phyloP scores from a whole-genome alignment of 2,329 filamentous ascomycete species.

The Fusarium cicatricum region DNA sequence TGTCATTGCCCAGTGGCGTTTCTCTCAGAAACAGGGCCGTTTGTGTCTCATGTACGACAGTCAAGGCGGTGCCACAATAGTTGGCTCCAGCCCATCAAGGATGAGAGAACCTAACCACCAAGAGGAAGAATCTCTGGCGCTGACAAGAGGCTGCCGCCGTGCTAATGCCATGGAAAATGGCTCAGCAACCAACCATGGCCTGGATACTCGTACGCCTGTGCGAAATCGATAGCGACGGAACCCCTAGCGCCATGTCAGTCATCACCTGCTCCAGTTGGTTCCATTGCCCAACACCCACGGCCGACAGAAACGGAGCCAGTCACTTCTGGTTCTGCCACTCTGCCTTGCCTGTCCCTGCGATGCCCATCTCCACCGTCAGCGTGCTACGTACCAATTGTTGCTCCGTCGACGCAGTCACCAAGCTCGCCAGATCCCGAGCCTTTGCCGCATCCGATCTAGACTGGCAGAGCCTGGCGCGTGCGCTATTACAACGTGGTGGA shows the following conservation, averaged over 20 bases:
- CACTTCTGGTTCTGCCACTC: conserved; percentile 14
- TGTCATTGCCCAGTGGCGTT: conserved; percentile 28
- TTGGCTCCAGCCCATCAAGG: conserved; percentile 25
- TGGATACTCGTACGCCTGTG: conserved; percentile 19
- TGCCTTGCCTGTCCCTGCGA: conserved; percentile 27
- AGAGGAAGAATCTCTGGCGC: conserved; percentile 21
- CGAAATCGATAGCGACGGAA: conserved; percentile 35
- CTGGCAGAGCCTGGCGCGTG: conserved; percentile 37
- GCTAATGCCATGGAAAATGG: conserved; percentile 37
- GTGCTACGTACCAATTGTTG: conserved; percentile 35
- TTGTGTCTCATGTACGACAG: conserved; percentile 33
- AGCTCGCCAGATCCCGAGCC: conserved; percentile 41
- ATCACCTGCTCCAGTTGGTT: conserved; percentile 38
- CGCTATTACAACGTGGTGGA: conserved; percentile 38
- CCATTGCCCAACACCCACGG: conserved; percentile 18
- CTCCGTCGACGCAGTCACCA: conserved; percentile 39
- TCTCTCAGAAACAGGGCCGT: conserved; percentile 29
- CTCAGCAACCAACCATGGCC: conserved; percentile 32
- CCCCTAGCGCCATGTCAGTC: conserved; percentile 38
- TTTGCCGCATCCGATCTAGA: conserved; percentile 40
- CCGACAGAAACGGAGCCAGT: conserved; percentile 28
- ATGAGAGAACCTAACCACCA: conserved; percentile 32
- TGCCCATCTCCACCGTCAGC: conserved; percentile 34
- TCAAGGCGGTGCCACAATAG: conserved; percentile 35
- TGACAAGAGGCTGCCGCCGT: conserved; percentile 25